These are phyloP conservation scores for Nicotiana noctiflora DNA, from an alignment of 257 asterid species.

Conservation along the genomic window DNA sequence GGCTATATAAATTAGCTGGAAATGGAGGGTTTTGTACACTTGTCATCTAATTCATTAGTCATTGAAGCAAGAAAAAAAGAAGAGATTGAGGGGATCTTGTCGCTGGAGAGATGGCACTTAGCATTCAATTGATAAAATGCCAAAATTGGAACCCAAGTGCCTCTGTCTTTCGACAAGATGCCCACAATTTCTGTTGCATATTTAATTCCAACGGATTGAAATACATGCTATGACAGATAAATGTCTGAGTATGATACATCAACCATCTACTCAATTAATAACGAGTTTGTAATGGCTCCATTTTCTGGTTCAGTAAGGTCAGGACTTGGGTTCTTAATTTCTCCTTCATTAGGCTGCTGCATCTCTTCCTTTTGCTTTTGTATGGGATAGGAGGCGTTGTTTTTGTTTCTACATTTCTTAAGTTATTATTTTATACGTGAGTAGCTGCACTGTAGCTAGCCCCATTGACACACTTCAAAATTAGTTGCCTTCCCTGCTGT, in stretches of 20 bases:
- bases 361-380: no score
- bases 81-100: slow-evolving; percentile 10
- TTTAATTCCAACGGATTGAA: not conserved
- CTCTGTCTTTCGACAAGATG: slow-evolving; percentile 6
- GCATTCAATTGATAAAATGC: not conserved
- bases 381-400: not conserved
- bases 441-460: no score
- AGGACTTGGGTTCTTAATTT: no score
- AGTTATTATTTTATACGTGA: no score
- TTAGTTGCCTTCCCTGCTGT: no score
- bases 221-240: no score
- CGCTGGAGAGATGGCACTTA: slow-evolving; percentile 48
- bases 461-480: no score
- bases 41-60: not conserved
- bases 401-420: not conserved
- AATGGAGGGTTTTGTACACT: not conserved
- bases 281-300: no score
- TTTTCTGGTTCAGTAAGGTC: no score
- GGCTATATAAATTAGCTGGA: not conserved
- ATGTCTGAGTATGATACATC: no score
- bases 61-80: not conserved
- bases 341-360: no score
- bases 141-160: not conserved
- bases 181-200: not conserved
- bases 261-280: not conserved